Conservation (phyloP, 257 asterid species). For the Apocynum venetum region DNA sequence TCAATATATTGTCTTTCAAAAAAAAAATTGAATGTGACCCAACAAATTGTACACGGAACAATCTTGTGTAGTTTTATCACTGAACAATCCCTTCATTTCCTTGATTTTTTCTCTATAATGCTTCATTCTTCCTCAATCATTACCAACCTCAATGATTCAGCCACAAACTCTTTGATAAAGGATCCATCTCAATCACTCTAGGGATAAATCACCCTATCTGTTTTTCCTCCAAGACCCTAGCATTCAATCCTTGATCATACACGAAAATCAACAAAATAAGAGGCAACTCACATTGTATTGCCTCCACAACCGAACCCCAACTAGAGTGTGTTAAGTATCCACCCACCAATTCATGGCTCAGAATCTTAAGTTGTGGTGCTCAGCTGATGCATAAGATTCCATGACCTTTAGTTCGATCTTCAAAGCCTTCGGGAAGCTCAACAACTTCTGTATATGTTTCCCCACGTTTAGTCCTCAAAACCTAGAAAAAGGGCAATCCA, state of each 20-base stretch:
- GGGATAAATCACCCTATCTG: constrained; percentile 24
- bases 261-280: constrained; percentile 26
- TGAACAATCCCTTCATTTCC: constrained; percentile 22
- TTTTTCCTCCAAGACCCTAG: constrained; percentile 23
- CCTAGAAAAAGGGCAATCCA: constrained; percentile 31
- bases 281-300: constrained; percentile 11
- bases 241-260: constrained; percentile 14
- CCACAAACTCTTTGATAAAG: constrained; percentile 22
- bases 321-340: constrained; percentile 30
- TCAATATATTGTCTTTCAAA: no score
- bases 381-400: constrained; percentile 26
- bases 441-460: constrained; percentile 7
- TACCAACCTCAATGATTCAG: constrained; percentile 27
- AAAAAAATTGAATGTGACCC: no score
- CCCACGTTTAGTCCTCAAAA: constrained; percentile 23
- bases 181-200: constrained; percentile 27
- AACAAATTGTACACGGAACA: constrained; percentile 18
- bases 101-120: constrained; percentile 25
- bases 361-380: constrained; percentile 32
- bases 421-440: constrained; percentile 27
- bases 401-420: constrained; percentile 8
- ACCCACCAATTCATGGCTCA: constrained; percentile 30
- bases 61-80: constrained; percentile 16
- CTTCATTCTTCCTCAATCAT: constrained; percentile 25
- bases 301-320: constrained; percentile 35